A percentile compares a stretch with the other conserved stretches of the same genome.
Evolutionary conservation across 106 monocot species (phyloP).

Genomic region (Dendrobium nobile): DNA sequence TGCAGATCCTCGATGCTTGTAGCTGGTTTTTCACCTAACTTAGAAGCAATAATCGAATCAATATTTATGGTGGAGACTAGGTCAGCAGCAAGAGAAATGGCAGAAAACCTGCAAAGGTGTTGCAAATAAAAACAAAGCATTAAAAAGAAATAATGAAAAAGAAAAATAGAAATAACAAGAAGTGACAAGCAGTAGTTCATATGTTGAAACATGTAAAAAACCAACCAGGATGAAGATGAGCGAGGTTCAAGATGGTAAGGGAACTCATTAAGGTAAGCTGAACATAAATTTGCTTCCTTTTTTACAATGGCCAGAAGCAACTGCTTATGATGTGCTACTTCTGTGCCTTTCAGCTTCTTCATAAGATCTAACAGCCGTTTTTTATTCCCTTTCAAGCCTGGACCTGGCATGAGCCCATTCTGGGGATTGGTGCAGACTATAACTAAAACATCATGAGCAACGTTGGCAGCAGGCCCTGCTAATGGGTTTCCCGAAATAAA

Average conservation of each 20-base stretch:
- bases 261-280: conserved; percentile 72
- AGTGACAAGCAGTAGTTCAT: not conserved
- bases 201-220: conserved; percentile 8
- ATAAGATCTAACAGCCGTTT: conserved; percentile 73
- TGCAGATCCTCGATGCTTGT: conserved; percentile 25
- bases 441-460: conserved; percentile 81
- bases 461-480: conserved; percentile 47
- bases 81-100: conserved; percentile 80
- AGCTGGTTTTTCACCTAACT: conserved; percentile 10
- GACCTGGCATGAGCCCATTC: conserved; percentile 85
- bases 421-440: conserved; percentile 82
- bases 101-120: conserved; percentile 67
- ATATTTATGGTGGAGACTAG: conserved; percentile 50
- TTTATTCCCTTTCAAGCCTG: conserved; percentile 67
- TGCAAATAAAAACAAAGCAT: not conserved
- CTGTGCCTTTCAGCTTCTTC: conserved; percentile 86
- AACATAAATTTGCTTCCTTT: conserved; percentile 46
- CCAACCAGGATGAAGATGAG: conserved; percentile 60
- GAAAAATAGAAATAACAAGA: not conserved
- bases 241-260: conserved; percentile 78
- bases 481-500: conserved; percentile 60
- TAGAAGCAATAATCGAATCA: conserved; percentile 13
- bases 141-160: conserved; percentile 2
- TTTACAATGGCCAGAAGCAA: conserved; percentile 69
- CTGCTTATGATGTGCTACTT: conserved; percentile 48